Evolutionary conservation across 2,329 filamentous ascomycete species (phyloP), one percentile per base, ranked within the genome.

Genomic region (Fusarium newnesense): DNA sequence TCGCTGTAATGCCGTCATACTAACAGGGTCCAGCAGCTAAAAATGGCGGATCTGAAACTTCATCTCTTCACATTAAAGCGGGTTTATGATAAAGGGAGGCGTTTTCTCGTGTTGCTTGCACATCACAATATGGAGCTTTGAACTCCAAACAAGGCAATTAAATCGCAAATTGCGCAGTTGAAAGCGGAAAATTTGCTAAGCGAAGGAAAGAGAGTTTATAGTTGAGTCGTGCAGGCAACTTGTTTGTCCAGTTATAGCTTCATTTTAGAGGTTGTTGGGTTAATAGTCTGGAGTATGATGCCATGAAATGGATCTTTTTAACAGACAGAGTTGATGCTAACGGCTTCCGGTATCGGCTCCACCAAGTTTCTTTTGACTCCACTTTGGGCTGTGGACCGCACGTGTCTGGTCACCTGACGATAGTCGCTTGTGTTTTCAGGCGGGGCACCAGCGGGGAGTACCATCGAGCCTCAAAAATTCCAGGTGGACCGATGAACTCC

Each of bases 1-100:
- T 75, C 72, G 47, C 57, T 73, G 53, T 52, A 26, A 75, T 74
- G 72, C 69, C 64, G 72, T 74, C 72, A 74, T 74, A 69, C 43
- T 60, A 58, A 52, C 56, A 43, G 70, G 59, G 69, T 57, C 52
- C 40, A 53, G 42, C 42, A 58, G 44, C 60, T 65, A 57, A 67
- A 66, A 56, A 60, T 54, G 65, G 65, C 52, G 52, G 52, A 72
- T 69, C 50, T 69, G 72, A 74, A 74, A 72, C 72, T 46, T 74
- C 47, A 58, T 72, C 44, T 74, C 67, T 46, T 53, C 49, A 52
- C 54, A 43, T 60, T 49, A 57, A 68, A 54, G 69, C 59, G 61
- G 70, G 58, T 59, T 68, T 57, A 46, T 40, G 52, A 26, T 42
- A 43, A 49, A 64, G 59, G 67, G 46, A 64, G 66, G 47, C 50